Evolutionary conservation across 768 basidiomycete species (phyloP).

Genomic region (Boletus pseudopeckii): DNA sequence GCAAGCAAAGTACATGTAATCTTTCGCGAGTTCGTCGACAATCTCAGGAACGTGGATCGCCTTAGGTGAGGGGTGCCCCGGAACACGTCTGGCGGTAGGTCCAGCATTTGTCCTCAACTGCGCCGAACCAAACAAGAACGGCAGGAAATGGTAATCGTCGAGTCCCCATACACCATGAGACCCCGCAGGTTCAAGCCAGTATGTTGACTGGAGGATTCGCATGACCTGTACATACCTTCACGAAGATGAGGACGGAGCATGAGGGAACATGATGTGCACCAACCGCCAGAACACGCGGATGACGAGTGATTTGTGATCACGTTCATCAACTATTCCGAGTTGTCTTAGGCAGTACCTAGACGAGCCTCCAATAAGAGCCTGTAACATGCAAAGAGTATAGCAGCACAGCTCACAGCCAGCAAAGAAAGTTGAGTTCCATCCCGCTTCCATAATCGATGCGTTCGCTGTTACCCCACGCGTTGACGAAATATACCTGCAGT

Average conservation of each 20-base stretch:
- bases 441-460: slow-evolving; percentile 99
- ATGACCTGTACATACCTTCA: slow-evolving; percentile 69
- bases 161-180: slow-evolving; percentile 98
- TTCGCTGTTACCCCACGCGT: slow-evolving; percentile 88
- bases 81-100: slow-evolving; percentile 10
- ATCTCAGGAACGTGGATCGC: slow-evolving; percentile 90
- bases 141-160: slow-evolving; percentile 95
- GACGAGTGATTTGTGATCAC: slow-evolving; percentile 74
- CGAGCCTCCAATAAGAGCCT: neutral
- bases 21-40: slow-evolving; percentile 84
- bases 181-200: slow-evolving; percentile 98
- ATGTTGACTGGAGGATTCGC: slow-evolving; percentile 85
- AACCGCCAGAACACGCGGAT: slow-evolving; percentile 87
- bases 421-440: slow-evolving; percentile 97
- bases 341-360: slow-evolving; percentile 76
- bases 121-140: slow-evolving; percentile 83
- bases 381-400: neutral
- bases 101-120: slow-evolving; percentile 46
- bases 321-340: slow-evolving; percentile 57
- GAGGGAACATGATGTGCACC: slow-evolving; percentile 5
- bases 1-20: slow-evolving; percentile 97
- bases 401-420: slow-evolving; percentile 75
- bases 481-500: slow-evolving; percentile 74
- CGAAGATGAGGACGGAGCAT: neutral
- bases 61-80: slow-evolving; percentile 83